These are phyloP conservation scores for Rhynchosporium secalis DNA, from an alignment of 2,329 filamentous ascomycete species.

Conservation along the genomic window DNA sequence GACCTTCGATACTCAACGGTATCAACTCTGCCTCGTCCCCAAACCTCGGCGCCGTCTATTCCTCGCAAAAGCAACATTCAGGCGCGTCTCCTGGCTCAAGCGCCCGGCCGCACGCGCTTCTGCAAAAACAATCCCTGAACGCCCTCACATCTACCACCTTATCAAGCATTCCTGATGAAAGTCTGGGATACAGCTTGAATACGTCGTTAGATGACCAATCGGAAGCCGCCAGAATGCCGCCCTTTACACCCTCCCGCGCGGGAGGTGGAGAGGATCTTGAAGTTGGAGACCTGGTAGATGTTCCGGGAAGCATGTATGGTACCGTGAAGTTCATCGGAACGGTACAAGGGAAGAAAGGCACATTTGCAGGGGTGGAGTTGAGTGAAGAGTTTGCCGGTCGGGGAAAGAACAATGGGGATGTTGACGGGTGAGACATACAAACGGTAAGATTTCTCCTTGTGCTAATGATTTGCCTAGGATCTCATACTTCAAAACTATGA, in stretches of 20 bases:
- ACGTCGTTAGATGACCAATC: conserved; percentile 50
- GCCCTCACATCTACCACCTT: conserved; percentile 65
- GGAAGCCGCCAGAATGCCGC: conserved; percentile 50
- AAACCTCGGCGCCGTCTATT: conserved; percentile 50
- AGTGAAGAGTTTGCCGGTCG: conserved; percentile 74
- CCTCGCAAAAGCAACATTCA: conserved; percentile 20
- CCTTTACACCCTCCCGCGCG: conserved; percentile 54
- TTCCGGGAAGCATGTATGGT: conserved; percentile 90
- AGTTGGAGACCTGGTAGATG: conserved; percentile 83
- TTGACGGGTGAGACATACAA: conserved; percentile 73
- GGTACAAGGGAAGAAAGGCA: conserved; percentile 85
- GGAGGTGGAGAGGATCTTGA: conserved; percentile 56
- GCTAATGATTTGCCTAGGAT: conserved; percentile 47
- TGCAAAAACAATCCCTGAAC: conserved; percentile 71
- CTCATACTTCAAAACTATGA: conserved; percentile 78
- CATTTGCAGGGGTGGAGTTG: conserved; percentile 91
- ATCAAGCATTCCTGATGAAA: conserved; percentile 66
- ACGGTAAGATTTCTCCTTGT: conserved; percentile 20
- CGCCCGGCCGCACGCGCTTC: conserved; percentile 45
- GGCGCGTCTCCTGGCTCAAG: conserved; percentile 9
- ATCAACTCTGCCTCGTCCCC: conserved; percentile 57
- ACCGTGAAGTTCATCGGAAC: conserved; percentile 84
- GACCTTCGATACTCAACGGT: conserved; percentile 37
- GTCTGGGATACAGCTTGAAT: conserved; percentile 61
- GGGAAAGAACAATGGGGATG: conserved; percentile 95